These are phyloP conservation scores for Leishmania amazonensis DNA, from an alignment of 208 protist genomes.

Conservation along the genomic window DNA sequence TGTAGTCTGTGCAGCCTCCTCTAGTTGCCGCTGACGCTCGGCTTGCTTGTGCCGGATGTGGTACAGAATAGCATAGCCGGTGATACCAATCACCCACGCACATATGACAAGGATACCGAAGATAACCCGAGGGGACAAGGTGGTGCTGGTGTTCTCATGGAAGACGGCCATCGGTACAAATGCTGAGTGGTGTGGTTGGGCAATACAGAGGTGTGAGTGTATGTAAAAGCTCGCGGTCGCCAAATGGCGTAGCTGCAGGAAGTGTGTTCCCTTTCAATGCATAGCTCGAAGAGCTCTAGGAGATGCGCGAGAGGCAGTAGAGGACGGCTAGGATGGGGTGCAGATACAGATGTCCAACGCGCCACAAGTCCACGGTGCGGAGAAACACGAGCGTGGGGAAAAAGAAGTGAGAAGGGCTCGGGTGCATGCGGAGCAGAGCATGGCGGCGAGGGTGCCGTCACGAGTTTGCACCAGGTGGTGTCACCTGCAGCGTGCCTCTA, in stretches of 20 bases:
- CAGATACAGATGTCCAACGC: background rate
- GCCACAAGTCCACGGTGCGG: background rate
- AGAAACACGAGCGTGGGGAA: background rate
- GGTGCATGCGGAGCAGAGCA: background rate
- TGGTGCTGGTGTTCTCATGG: background rate
- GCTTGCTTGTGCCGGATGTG: background rate
- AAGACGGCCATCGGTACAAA: background rate
- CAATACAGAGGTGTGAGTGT: background rate
- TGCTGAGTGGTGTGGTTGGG: no score
- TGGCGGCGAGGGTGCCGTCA: background rate
- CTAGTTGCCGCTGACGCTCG: background rate
- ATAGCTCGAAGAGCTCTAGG: background rate
- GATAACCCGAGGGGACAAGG: background rate
- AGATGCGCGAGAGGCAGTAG: background rate
- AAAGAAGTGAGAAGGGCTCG: background rate
- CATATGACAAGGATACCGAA: background rate
- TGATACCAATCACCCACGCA: background rate
- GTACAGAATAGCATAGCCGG: background rate
- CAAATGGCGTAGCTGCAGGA: background rate
- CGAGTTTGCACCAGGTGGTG: background rate
- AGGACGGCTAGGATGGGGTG: background rate
- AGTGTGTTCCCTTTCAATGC: background rate
- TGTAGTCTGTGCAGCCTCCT: background rate
- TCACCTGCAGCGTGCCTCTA: background rate
- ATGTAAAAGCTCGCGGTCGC: no score